Evolutionary conservation across 202 grass and related monocot genomes (phyloP).

Genomic region (Brachypodium distachyon): DNA sequence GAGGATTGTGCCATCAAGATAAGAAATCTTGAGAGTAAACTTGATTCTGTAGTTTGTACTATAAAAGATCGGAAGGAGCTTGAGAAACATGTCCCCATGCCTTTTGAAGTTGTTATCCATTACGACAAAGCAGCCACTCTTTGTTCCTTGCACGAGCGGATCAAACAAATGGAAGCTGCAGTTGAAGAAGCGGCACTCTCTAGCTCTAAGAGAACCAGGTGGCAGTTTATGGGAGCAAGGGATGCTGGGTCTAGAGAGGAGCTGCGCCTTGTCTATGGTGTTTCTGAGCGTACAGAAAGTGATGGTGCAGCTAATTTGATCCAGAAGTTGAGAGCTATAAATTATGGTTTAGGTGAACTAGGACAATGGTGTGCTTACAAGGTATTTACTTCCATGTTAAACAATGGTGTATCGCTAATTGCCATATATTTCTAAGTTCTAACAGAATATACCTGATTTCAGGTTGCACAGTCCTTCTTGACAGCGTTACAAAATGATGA

Average conservation of each 20-base stretch:
- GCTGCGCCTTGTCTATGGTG: conserved; percentile 93
- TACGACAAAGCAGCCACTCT: conserved; percentile 96
- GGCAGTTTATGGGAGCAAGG: conserved; percentile 99
- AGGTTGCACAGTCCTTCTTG: conserved; percentile 93
- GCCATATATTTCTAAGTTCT: conserved; percentile 29
- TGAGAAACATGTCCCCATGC: conserved; percentile 98
- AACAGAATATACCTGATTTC: conserved; percentile 25
- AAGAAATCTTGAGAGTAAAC: conserved; percentile 90
- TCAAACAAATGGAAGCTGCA: conserved; percentile 81
- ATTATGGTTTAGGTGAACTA: conserved; percentile 95
- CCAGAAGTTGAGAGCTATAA: conserved; percentile 92
- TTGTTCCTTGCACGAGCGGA: conserved; percentile 80
- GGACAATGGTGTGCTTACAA: conserved; percentile 99
- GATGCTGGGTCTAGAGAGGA: conserved; percentile 96
- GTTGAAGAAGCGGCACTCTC: conserved; percentile 83
- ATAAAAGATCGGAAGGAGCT: conserved; percentile 93
- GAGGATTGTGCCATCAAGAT: conserved; percentile 99
- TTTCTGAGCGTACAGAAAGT: conserved; percentile 98
- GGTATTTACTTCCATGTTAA: conserved; percentile 36
- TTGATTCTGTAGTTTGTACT: conserved; percentile 90
- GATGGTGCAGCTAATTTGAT: conserved; percentile 98
- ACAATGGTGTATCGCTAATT: neutral
- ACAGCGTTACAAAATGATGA: conserved; percentile 95
- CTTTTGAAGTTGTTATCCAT: conserved; percentile 63
- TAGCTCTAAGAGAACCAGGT: conserved; percentile 90